Base-by-base conservation (phyloP, 345 rosid genomes). In the Aethionema arabicum region DNA sequence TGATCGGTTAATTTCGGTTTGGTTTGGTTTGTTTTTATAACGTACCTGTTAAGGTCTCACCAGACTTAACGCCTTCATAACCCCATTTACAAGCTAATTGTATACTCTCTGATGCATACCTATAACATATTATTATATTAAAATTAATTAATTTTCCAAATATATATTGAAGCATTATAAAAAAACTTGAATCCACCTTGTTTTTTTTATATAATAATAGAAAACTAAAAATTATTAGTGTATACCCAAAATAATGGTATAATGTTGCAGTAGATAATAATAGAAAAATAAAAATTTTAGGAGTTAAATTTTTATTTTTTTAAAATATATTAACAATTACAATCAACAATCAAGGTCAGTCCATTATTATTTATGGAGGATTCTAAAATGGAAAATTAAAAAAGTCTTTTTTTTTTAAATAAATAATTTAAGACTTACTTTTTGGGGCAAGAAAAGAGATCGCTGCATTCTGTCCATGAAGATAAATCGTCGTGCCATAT, bases 21-120 rank as follows among this genome's bases (percentile, higher is more conserved):
- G 33, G 66, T 68, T 37, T 0, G 8, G 14, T 39, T 47, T 0
- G 8, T 6, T 47, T 38, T 9, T 33, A n/a, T 4, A 27, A 46
- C 15, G 32, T 68, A 84, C 95, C 96, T 72, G 96, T 35, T 27
- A 89, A 79, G 7, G 96, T 89, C 59, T 66, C 81, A 31, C 96
- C 98, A 0, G 85, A 57, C 61, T 75, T 35, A 4, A 81, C 95
- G 40, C 79, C 95, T 65, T 81, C 79, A 81, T 92, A 89, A 36
- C 86, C 98, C 84, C 84, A 92, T 76, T 92, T 83, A 81, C 98
- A 92, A 69, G 98, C 95, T 11, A 86, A 59, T 66, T 75, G 70
- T 67, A 92, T 79, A 73, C 98, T 87, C 73, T 92, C 98, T 1
- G 71, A 54, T 2, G 98, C 96, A 71, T 92, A 92, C 59, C 95